These are phyloP conservation scores for Epicoccum sorghinum DNA, from an alignment of 2,329 filamentous ascomycete species.

Conservation along the genomic window DNA sequence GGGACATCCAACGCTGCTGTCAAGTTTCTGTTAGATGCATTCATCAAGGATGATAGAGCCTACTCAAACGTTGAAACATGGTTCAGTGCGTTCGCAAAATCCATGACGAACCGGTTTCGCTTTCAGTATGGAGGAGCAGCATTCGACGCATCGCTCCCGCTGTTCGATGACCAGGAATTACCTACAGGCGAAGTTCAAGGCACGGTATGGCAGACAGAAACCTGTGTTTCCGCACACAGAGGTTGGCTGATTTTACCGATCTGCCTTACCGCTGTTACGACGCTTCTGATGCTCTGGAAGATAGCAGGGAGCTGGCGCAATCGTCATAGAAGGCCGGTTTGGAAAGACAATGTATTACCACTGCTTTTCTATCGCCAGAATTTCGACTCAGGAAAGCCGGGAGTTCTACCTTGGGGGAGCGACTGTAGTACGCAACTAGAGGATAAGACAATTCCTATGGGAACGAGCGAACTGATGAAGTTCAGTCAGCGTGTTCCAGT, in stretches of 20 bases:
- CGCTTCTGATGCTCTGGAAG: neutral
- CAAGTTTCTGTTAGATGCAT: no score
- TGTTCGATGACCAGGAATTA: neutral
- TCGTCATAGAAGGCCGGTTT: neutral
- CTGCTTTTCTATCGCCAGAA: neutral
- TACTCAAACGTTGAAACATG: neutral
- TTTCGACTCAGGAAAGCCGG: no score
- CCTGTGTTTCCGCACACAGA: neutral
- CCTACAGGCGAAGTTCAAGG: neutral
- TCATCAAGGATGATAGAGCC: no score
- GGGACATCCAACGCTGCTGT: no score
- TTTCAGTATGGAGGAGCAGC: neutral
- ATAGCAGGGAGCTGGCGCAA: neutral
- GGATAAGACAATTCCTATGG: no score
- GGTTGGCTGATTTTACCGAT: neutral
- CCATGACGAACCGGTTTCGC: neutral
- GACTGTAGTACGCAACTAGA: no score
- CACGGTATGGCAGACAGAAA: neutral
- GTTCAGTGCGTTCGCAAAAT: neutral
- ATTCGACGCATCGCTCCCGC: neutral
- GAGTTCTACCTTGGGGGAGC: no score
- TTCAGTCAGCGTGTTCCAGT: no score
- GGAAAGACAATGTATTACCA: neutral
- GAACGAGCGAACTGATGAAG: no score
- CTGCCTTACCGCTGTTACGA: neutral